Evolutionary conservation across 305 asterid genomes (phyloP).

Genomic region (Rubia tinctorum): DNA sequence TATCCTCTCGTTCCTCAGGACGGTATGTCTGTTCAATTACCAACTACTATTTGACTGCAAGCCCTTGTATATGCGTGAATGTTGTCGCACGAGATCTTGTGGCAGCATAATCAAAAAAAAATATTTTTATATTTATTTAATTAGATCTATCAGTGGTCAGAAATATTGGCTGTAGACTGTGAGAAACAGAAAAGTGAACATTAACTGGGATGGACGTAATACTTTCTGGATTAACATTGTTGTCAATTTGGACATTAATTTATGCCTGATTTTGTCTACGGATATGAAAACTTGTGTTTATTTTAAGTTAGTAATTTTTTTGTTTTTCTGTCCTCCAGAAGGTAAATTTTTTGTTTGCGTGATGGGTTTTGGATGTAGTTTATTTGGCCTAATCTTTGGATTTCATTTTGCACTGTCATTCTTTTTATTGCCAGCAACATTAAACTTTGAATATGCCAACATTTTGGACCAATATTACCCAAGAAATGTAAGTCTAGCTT

Average conservation of each 20-base stretch:
- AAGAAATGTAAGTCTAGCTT: neutral
- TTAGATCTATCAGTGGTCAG: no score
- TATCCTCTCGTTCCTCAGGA: constrained; percentile 41
- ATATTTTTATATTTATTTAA: no score
- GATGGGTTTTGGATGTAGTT: neutral
- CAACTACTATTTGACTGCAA: neutral
- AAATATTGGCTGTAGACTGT: no score
- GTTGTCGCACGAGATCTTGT: no score
- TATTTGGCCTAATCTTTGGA: neutral
- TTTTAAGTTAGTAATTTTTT: neutral
- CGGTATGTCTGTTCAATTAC: constrained; percentile 16
- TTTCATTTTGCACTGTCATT: neutral
- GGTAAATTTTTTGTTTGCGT: neutral
- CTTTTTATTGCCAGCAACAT: neutral
- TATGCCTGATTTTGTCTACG: neutral
- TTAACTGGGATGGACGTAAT: no score
- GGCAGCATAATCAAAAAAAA: no score
- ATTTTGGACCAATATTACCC: neutral
- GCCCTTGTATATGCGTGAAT: no score
- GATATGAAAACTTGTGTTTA: neutral
- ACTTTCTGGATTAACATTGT: constrained; percentile 5
- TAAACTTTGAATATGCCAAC: neutral
- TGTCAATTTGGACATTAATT: neutral
- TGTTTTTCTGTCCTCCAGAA: neutral
- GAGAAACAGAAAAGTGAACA: no score